Percentiles rank a stretch among this genome's conserved stretches.
phyloP scores from a whole-genome alignment of 208 protist genomes.

The Trypanosoma brucei region DNA sequence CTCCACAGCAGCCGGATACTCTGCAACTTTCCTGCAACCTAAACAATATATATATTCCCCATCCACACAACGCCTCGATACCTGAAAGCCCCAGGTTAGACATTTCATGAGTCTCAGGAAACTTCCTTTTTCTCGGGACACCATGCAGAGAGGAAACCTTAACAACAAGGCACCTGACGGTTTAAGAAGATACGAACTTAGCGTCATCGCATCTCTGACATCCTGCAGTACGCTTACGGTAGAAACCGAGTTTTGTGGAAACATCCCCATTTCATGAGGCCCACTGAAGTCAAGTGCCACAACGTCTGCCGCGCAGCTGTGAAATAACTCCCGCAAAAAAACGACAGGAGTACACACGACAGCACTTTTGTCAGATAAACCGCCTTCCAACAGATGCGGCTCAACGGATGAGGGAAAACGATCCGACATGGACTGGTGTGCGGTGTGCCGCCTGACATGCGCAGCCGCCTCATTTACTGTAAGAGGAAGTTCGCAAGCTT shows the following conservation, averaged over 20 bases:
- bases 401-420: too few species aligned
- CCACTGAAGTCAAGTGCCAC: constrained; percentile 17
- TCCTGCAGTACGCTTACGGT: background rate
- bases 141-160: constrained; percentile 8
- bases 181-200: constrained; percentile 17
- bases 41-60: constrained; percentile 17
- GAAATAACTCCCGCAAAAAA: background rate
- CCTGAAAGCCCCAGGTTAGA: constrained; percentile 21
- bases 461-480: constrained; percentile 15
- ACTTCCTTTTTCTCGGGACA: background rate
- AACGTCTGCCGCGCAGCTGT: constrained; percentile 6
- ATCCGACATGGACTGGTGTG: too few species aligned
- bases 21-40: constrained; percentile 15
- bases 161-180: constrained; percentile 17
- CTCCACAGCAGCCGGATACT: constrained; percentile 14
- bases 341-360: too few species aligned
- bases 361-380: too few species aligned
- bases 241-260: background rate
- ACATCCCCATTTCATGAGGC: background rate
- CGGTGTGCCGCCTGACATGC: constrained; percentile 1
- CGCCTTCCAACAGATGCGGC: too few species aligned
- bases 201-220: constrained; percentile 7
- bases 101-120: constrained; percentile 1
- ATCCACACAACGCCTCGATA: constrained; percentile 1
- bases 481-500: constrained; percentile 6